Evolutionary conservation across 2,329 filamentous ascomycete genomes (phyloP).

Genomic region (Rugonectria rugulosa): DNA sequence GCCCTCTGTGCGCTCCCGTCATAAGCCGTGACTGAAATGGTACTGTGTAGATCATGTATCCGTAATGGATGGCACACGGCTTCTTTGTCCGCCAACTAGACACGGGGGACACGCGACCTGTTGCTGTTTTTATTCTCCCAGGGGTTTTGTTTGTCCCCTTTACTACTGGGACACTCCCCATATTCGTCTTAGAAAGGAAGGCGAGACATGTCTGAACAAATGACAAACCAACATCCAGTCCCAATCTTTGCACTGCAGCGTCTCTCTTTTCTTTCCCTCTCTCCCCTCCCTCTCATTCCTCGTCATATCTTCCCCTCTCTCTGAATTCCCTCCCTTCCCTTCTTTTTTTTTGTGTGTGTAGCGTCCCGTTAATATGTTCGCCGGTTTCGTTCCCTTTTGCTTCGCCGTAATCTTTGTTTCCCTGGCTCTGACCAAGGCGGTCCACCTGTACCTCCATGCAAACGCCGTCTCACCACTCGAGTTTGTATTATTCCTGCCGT

Average conservation of each 20-base stretch:
- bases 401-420: slow-evolving; percentile 42
- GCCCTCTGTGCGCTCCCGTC: too few species aligned
- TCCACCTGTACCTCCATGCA: slow-evolving; percentile 41
- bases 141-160: not conserved
- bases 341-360: not conserved
- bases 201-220: not conserved
- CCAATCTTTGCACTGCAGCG: not conserved
- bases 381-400: slow-evolving; percentile 37
- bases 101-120: slow-evolving; percentile 33
- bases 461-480: slow-evolving; percentile 33
- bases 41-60: too few species aligned
- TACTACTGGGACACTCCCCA: slow-evolving; percentile 1
- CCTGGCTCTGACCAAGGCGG: slow-evolving; percentile 38
- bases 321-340: slow-evolving; percentile 7
- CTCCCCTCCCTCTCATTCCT: not conserved
- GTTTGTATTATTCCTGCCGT: slow-evolving; percentile 41
- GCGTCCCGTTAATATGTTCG: slow-evolving; percentile 29
- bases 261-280: not conserved
- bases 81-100: not conserved
- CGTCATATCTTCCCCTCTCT: slow-evolving; percentile 3
- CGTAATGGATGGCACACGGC: too few species aligned
- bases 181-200: not conserved
- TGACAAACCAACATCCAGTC: not conserved
- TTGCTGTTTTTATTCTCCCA: slow-evolving; percentile 30
- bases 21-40: too few species aligned